phyloP scores from a whole-genome alignment of 2,329 filamentous ascomycete genomes.

The Epichloe hybrida region DNA sequence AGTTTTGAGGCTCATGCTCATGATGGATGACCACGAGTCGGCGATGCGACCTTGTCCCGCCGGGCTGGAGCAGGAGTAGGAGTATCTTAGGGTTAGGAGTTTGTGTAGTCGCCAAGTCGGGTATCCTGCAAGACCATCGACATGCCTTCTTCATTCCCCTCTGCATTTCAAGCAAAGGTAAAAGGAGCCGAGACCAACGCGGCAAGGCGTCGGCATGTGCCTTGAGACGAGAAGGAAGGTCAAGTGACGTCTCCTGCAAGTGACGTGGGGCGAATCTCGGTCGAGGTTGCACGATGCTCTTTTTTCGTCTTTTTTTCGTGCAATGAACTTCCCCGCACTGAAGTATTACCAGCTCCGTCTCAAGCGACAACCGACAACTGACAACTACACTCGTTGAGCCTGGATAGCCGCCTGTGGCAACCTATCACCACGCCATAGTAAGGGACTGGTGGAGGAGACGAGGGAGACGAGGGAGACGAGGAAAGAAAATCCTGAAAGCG shows the following conservation, averaged over 20 bases:
- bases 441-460: no score
- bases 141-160: neutral
- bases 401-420: no score
- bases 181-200: neutral
- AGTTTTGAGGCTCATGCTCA: slow-evolving; percentile 9
- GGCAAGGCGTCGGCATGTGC: neutral
- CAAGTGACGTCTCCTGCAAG: neutral
- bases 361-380: no score
- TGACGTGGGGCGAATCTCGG: neutral
- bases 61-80: neutral
- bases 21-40: neutral
- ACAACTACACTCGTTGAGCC: no score
- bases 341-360: no score
- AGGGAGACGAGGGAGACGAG: no score
- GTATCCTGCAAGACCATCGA: slow-evolving; percentile 1
- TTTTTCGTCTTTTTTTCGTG: neutral
- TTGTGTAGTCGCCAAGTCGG: neutral
- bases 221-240: neutral
- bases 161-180: no score
- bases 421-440: accelerated
- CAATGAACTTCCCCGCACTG: no score
- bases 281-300: neutral
- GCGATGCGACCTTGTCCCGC: no score
- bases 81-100: neutral
- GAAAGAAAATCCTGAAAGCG: no score